These are phyloP conservation scores for Pleodorina starrii DNA, from an alignment of 139 green algal species.

Conservation along the genomic window DNA sequence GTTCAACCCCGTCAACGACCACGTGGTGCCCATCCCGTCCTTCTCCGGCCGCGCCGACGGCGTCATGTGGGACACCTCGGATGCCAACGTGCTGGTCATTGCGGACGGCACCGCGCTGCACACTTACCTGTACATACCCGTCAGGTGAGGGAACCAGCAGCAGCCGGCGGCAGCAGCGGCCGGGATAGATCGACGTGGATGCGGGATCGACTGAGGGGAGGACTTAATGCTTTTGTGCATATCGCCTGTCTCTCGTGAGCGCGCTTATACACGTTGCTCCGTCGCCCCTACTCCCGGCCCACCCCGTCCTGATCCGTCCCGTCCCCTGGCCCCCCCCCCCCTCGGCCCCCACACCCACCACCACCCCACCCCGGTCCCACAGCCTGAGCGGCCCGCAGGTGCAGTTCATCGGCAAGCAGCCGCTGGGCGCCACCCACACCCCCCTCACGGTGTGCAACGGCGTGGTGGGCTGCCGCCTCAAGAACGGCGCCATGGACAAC, in stretches of 20 bases:
- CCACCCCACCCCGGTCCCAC: neutral
- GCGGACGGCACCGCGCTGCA: conserved; percentile 56
- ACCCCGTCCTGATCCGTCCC: no score
- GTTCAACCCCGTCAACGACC: conserved; percentile 81
- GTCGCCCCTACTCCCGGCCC: no score
- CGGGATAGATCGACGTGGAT: no score
- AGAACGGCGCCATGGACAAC: conserved; percentile 67
- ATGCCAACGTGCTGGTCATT: conserved; percentile 74
- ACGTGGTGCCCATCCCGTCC: conserved; percentile 64
- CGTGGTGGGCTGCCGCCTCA: conserved; percentile 71
- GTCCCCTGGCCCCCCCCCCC: no score
- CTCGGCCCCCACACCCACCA: no score
- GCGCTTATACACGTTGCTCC: no score
- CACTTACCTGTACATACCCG: conserved; percentile 64
- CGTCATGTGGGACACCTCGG: conserved; percentile 79
- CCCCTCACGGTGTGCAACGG: conserved; percentile 70
- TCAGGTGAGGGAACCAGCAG: no score
- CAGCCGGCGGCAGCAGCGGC: no score
- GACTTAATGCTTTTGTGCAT: no score
- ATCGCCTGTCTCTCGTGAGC: no score
- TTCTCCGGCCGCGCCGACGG: conserved; percentile 50
- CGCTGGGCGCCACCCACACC: conserved; percentile 51
- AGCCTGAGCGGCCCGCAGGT: conserved; percentile 62
- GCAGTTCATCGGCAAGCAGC: conserved; percentile 65
- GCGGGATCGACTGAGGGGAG: no score